Base-by-base conservation (phyloP, 2,329 filamentous ascomycete species). In the Cryphonectria parasitica region DNA sequence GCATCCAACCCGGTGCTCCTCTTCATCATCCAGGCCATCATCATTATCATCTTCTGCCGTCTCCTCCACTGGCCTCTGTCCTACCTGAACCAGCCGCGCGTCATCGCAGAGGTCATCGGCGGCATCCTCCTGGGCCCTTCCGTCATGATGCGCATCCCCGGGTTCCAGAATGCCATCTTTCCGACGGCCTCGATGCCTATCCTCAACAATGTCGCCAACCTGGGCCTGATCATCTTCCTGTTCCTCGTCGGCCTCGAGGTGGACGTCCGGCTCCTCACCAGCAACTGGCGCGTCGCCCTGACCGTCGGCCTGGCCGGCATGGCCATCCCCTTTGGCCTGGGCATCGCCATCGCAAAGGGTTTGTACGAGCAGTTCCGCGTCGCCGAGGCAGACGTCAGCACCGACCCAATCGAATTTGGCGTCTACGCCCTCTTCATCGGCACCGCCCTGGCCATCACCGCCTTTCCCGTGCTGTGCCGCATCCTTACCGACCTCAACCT, bases 401-500 rank as follows among this genome's bases (percentile, higher is more conserved):
- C 81, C 31, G 74, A 80, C 22, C 77, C 80, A 49, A 84, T 88
- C 71, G 76, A 79, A 28, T 89, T 89, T 71, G 84, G 84, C 64
- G 82, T 85, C 15, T 89, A 94, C 64, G 84, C 84, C 72, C 81
- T 87, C 39, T 98, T 98, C 78, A 92, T 98, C 74, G 95, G 95
- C 80, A 95, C 97, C 67, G 95, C 95, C 0, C 91, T 98, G 80
- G 92, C 94, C 39, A 98, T 98, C 75, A 98, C 95, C 0, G 94
- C 89, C 11, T 91, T 98, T 76, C 95, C 95, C 0, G 95, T 98
- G 0, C 88, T 98, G 17, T 98, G 95, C 77, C 92, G 95, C 79
- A 98, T 98, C 74, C 83, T 98, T 74, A 95, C 94, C 0, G 95
- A 97, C 80, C 84, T 98, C 67, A 96, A 97, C 76, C 85, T 98